phyloP scores from a whole-genome alignment of 768 basidiomycete genomes.

The Lactarius deliciosus region DNA sequence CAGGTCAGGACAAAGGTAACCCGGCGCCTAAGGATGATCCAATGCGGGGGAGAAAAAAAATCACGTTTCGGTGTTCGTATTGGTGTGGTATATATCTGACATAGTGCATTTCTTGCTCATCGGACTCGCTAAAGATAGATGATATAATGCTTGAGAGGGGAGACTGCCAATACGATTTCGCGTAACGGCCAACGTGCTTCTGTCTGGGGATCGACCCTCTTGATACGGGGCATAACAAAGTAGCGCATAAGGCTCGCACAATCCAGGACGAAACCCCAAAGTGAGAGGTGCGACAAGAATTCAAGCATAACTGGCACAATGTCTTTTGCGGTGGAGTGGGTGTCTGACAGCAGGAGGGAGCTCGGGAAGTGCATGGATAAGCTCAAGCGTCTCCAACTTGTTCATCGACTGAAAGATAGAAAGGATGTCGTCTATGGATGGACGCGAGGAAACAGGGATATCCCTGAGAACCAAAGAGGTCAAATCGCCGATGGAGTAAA shows the following conservation, averaged over 20 bases:
- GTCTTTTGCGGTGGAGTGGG: constrained; percentile 8
- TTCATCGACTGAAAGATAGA: constrained; percentile 10
- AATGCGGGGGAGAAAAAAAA: background rate
- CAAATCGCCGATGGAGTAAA: constrained; percentile 14
- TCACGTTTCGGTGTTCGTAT: background rate
- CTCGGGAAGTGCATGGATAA: constrained; percentile 10
- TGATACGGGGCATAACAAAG: constrained; percentile 13
- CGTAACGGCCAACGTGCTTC: background rate
- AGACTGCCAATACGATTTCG: constrained; percentile 10
- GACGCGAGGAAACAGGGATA: constrained; percentile 1
- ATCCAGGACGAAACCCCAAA: constrained; percentile 17
- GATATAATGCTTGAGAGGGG: constrained; percentile 16
- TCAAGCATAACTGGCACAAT: constrained; percentile 12
- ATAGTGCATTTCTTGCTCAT: constrained; percentile 13
- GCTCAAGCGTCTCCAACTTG: constrained; percentile 12
- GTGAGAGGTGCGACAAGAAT: constrained; percentile 1
- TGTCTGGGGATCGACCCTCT: constrained; percentile 1
- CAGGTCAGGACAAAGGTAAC: too few species aligned
- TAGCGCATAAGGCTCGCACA: constrained; percentile 18
- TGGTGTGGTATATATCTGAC: background rate
- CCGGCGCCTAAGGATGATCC: background rate
- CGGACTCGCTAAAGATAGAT: constrained; percentile 11
- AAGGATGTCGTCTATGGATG: constrained; percentile 15
- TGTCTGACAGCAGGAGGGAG: constrained; percentile 4
- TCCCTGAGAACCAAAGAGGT: constrained; percentile 13